phyloP scores from a whole-genome alignment of 2,329 filamentous ascomycete species.

The Balansia obtecta region DNA sequence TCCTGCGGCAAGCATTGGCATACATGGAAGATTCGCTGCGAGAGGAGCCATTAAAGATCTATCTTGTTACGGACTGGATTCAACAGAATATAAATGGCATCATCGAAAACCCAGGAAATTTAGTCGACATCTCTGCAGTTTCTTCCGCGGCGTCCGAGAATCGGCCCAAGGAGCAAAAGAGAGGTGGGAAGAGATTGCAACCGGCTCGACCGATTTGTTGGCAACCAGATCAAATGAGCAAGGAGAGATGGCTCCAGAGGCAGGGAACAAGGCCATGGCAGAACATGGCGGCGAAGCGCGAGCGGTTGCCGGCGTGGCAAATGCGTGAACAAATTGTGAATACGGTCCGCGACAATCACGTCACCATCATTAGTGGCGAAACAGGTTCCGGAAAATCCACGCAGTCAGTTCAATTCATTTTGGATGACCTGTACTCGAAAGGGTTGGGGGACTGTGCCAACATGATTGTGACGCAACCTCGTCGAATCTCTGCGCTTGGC shows the following conservation, averaged over 20 bases:
- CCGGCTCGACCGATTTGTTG: slow-evolving; percentile 51
- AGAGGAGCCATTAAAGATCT: slow-evolving; percentile 82
- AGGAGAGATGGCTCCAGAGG: slow-evolving; percentile 56
- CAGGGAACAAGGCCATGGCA: slow-evolving; percentile 54
- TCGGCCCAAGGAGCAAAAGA: slow-evolving; percentile 17
- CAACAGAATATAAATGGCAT: slow-evolving; percentile 75
- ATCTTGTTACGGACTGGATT: slow-evolving; percentile 81
- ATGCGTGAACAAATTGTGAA: slow-evolving; percentile 65
- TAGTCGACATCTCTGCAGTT: slow-evolving; percentile 74
- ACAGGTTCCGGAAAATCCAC: slow-evolving; percentile 96
- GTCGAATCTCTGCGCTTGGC: slow-evolving; percentile 86
- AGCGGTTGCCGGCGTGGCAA: slow-evolving; percentile 76
- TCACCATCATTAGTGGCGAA: slow-evolving; percentile 94
- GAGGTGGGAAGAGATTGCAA: slow-evolving; percentile 19
- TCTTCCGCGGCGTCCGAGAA: slow-evolving; percentile 52
- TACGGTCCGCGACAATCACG: slow-evolving; percentile 65
- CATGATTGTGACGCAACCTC: slow-evolving; percentile 90
- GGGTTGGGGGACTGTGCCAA: slow-evolving; percentile 68
- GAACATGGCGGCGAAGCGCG: slow-evolving; percentile 61
- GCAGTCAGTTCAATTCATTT: slow-evolving; percentile 88
- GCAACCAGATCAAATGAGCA: slow-evolving; percentile 46
- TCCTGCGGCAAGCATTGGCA: slow-evolving; percentile 63
- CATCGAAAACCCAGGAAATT: slow-evolving; percentile 69
- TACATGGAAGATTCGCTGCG: slow-evolving; percentile 59
- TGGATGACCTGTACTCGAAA: slow-evolving; percentile 76